phyloP scores from a whole-genome alignment of 2,329 filamentous ascomycete genomes.

The Colletotrichum paranaense region DNA sequence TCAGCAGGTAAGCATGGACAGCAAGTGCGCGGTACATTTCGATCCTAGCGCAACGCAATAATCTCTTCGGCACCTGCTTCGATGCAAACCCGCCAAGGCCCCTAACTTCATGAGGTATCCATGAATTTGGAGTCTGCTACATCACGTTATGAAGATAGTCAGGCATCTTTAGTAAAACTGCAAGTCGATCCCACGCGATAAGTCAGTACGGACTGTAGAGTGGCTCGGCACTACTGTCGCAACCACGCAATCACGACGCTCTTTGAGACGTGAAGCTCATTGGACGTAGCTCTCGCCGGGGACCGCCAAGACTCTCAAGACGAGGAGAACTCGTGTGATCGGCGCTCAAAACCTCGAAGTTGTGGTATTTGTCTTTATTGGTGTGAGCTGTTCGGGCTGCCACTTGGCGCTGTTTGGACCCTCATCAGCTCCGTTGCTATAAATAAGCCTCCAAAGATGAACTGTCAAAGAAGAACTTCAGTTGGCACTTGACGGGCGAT shows the following conservation, averaged over 20 bases:
- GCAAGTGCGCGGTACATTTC: background rate
- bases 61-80: background rate
- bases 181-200: background rate
- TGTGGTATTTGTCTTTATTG: background rate
- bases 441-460: background rate
- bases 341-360: background rate
- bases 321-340: background rate
- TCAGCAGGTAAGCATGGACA: too few species aligned
- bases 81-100: background rate
- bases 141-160: background rate
- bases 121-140: background rate
- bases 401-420: background rate
- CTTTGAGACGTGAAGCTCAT: background rate
- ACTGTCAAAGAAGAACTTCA: background rate
- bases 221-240: conserved; percentile 5
- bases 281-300: background rate
- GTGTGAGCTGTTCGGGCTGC: background rate
- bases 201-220: background rate
- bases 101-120: background rate
- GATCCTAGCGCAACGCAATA: background rate
- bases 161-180: background rate
- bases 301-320: background rate
- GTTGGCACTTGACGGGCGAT: too few species aligned
- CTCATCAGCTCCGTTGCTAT: background rate
- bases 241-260: background rate